Conservation (phyloP, 176 grass and related monocot species). For the Elymus sibiricus region DNA sequence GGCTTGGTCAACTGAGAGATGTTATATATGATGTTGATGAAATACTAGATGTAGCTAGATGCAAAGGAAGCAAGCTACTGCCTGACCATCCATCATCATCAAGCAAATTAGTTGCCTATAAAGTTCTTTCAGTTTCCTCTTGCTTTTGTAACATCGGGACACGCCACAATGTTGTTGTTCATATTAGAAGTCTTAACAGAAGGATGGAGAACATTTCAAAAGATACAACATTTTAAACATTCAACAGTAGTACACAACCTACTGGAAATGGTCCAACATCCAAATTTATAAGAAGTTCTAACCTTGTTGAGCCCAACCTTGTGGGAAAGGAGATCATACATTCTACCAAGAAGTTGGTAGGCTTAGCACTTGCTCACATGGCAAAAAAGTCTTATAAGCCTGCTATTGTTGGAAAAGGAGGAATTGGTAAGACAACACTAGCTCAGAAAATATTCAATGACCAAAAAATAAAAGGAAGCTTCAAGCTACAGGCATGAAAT, state of each 20-base stretch:
- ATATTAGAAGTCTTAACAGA: not conserved
- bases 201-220: not conserved
- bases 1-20: conserved; percentile 38
- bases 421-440: conserved; percentile 48
- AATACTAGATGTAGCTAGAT: conserved; percentile 32
- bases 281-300: not conserved
- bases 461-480: not conserved
- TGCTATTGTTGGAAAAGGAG: conserved; percentile 28
- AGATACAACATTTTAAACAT: not conserved
- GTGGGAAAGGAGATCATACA: conserved; percentile 7
- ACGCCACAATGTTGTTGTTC: not conserved
- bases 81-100: not conserved
- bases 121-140: not conserved
- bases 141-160: not conserved
- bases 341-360: not conserved
- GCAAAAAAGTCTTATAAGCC: not conserved
- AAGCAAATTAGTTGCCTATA: not conserved
- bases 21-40: conserved; percentile 44
- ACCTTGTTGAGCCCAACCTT: conserved; percentile 25
- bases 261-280: not conserved
- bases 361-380: not conserved
- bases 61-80: conserved; percentile 10
- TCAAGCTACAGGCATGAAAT: conserved; percentile 16
- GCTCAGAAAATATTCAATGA: conserved; percentile 41
- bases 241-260: not conserved